Conservation (phyloP, 495 filamentous ascomycete genomes). For the Pyrenula aspistea region DNA sequence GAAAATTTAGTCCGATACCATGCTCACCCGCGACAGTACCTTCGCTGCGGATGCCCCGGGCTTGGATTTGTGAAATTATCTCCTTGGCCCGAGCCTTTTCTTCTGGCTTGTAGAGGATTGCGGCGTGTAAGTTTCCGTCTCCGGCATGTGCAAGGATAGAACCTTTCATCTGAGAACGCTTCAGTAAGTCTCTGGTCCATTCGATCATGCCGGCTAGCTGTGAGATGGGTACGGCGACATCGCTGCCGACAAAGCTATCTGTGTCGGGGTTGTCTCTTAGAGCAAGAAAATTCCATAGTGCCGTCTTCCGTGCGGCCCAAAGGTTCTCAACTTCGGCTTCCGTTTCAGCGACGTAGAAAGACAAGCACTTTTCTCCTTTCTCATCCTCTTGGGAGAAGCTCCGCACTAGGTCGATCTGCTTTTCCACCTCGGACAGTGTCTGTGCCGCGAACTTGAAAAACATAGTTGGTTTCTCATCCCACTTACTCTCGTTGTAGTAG, state of each 20-base stretch:
- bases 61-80: conserved; percentile 30
- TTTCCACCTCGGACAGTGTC: conserved; percentile 17
- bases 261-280: conserved; percentile 17
- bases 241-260: conserved; percentile 34
- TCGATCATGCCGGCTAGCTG: conserved; percentile 32
- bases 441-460: conserved; percentile 31
- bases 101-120: conserved; percentile 29
- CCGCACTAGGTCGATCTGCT: conserved; percentile 29
- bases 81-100: conserved; percentile 19
- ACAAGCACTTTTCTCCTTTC: conserved; percentile 19
- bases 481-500: conserved; percentile 4
- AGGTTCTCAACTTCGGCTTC: conserved; percentile 26
- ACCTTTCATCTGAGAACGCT: conserved; percentile 24
- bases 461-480: conserved; percentile 33
- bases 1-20: conserved; percentile 32
- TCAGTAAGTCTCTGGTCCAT: conserved; percentile 27
- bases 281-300: conserved; percentile 27
- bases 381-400: conserved; percentile 4
- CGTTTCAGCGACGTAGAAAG: conserved; percentile 31
- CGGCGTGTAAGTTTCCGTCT: conserved; percentile 24
- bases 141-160: conserved; percentile 38
- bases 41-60: conserved; percentile 35
- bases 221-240: conserved; percentile 36
- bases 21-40: conserved; percentile 41
- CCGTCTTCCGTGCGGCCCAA: conserved; percentile 32